These are phyloP conservation scores for Saccharomycopsis sp. DNA, from an alignment of 805 yeast genomes.

Conservation along the genomic window DNA sequence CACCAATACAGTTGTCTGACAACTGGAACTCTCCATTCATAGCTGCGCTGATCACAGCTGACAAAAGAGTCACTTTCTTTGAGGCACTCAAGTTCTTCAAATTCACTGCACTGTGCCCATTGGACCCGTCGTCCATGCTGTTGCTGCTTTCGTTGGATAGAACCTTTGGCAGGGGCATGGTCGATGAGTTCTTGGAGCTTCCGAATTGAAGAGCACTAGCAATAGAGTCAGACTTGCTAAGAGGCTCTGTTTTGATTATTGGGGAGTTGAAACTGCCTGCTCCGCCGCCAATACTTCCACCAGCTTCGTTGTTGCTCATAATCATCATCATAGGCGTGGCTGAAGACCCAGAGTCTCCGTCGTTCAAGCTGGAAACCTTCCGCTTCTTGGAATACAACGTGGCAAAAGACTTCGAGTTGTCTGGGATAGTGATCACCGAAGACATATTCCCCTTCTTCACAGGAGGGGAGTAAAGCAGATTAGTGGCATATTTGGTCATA, in stretches of 20 bases:
- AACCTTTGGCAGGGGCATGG: slow-evolving; percentile 2
- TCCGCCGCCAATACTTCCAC: not conserved
- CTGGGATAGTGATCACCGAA: slow-evolving; percentile 20
- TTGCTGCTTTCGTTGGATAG: not conserved
- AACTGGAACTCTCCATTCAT: slow-evolving; percentile 24
- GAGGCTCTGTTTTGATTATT: not conserved
- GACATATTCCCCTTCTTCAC: slow-evolving; percentile 21
- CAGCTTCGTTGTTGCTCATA: not conserved
- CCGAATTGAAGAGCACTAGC: slow-evolving; percentile 2
- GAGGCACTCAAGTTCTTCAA: slow-evolving; percentile 7
- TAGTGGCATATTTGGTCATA: slow-evolving; percentile 13
- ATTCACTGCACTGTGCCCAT: not conserved
- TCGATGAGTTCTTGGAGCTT: slow-evolving; percentile 5
- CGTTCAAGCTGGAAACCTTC: slow-evolving; percentile 12
- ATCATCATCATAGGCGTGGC: not conserved
- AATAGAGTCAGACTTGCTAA: slow-evolving; percentile 4
- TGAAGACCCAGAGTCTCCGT: not conserved
- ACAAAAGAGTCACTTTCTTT: slow-evolving; percentile 13
- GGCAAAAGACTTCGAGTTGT: slow-evolving; percentile 19
- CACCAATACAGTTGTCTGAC: slow-evolving; percentile 25
- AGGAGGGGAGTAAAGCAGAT: slow-evolving; percentile 16
- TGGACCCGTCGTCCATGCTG: not conserved
- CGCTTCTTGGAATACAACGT: slow-evolving; percentile 18
- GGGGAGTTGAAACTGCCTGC: not conserved
- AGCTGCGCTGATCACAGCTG: slow-evolving; percentile 17